Conservation (phyloP, 805 yeast genomes). For the Yarrowia divulgata region DNA sequence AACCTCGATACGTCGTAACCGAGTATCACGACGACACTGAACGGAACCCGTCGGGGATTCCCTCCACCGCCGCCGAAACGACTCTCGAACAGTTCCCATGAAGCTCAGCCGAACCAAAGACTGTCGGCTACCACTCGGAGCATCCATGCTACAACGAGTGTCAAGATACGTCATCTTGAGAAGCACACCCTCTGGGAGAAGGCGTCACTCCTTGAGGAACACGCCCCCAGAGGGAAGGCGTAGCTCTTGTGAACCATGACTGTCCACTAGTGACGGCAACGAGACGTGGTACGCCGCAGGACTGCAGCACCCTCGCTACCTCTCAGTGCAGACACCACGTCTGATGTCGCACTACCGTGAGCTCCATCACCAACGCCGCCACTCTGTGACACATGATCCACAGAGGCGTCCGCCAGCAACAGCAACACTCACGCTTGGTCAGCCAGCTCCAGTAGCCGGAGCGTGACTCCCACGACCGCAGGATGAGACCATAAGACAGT, state of each 20-base stretch:
- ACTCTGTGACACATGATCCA: background rate
- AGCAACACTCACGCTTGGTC: background rate
- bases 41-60: background rate
- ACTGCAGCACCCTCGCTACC: background rate
- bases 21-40: background rate
- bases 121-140: constrained; percentile 4
- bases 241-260: constrained; percentile 1
- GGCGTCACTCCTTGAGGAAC: background rate
- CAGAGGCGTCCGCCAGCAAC: background rate
- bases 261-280: background rate
- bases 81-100: constrained; percentile 3
- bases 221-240: background rate
- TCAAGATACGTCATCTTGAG: background rate
- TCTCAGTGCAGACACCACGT: constrained; percentile 1
- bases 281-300: background rate
- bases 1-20: constrained; percentile 1
- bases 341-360: constrained; percentile 11
- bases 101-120: background rate
- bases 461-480: background rate
- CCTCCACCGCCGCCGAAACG: constrained; percentile 1
- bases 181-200: background rate
- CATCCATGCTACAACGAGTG: constrained; percentile 4
- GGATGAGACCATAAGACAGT: background rate
- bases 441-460: background rate
- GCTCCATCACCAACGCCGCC: background rate